Base-by-base conservation (phyloP, 495 filamentous ascomycete species). In the Annulohypoxylon maeteangense region DNA sequence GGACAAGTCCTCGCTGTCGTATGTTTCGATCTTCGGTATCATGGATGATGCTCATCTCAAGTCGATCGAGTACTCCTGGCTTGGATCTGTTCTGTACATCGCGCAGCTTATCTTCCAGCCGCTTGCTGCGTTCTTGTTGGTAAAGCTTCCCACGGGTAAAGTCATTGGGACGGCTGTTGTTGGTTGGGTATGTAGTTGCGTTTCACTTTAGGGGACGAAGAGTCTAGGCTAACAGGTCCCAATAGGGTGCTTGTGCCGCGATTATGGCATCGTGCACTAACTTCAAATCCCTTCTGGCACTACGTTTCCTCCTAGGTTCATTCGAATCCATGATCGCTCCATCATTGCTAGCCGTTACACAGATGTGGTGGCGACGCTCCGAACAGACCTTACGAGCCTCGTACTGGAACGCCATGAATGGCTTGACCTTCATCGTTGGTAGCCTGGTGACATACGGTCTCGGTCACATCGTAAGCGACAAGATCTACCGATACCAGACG, bases 361-460 rank as follows among this genome's bases (percentile, higher is more conserved):
- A 86, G 76, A 86, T 86, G 84, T 87, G 84, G 84, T 87, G 83
- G 76, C 76, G 83, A 36, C 81, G 85, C 12, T 68, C 77, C 27
- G 83, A 86, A 74, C 83, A 87, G 73, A 86, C 84, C 2, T 76
- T 85, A 42, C 79, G 84, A 0, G 84, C 83, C 48, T 78, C 78
- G 5, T 84, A 82, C 74, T 84, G 81, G 85, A 84, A 85, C 62
- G 78, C 83, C 23, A 87, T 86, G 84, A 81, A 84, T 58, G 84
- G 85, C 4, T 70, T 84, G 4, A 83, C 82, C 12, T 78, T 79
- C 56, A 83, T 86, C 29, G 79, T 85, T 20, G 82, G 78, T 32
- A 82, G 81, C 44, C 61, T 89, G 34, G 82, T 89, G 31, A 85
- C 85, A 0, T 90, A 86, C 58, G 87, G 87, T 18, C 80, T 91